Base-by-base conservation (phyloP, 2,329 filamentous ascomycete species). In the Nannizziopsis barbatae region DNA sequence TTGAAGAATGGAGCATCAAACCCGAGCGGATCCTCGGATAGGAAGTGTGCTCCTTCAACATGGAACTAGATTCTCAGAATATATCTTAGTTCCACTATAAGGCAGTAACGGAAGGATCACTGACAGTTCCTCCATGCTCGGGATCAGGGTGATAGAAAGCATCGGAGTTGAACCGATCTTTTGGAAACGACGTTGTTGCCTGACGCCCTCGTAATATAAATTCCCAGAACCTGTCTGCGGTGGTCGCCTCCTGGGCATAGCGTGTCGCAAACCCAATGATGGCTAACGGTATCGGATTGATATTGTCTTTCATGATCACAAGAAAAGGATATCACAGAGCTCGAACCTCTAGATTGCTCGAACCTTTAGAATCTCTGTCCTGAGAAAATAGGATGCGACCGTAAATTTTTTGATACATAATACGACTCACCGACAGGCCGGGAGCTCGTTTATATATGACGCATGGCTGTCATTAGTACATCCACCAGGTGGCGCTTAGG, bases 71-170 rank as follows among this genome's bases (percentile, higher is more conserved):
- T 9, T 2, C 18, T 20, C 32, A 45, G 43, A 14, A 18, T 22
- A 22, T 40, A 33, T 20, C 42, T 32, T 27, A n/a, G n/a, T n/a
- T n/a, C n/a, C n/a, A 43, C 46, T 32, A 32, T 20, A 33, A 42
- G 48, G 31, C 45, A 14, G 11, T 38, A n/a, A 30, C 7, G 20
- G 17, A 33, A 22, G 8, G n/a, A 35, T 8, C n/a, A 36, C 18
- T 4, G 46, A 62, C 60, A 11, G 62, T 63, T 42, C 59, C 62
- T 22, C 58, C 59, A 55, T 62, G 59, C 32, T 65, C 60, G 8
- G 58, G 54, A 47, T 66, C 60, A 5, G 67, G 66, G 51, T 69
- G 65, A 53, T 66, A 68, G 51, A 60, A 62, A 2, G 60, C 64
- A 15, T 59, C 57, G 1, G 59, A 48, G 50, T 64, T 65, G 33